A percentile compares a stretch with the other conserved stretches of the same genome.
phyloP scores from a whole-genome alignment of 2,329 filamentous ascomycete genomes.

The Fusarium subglutinans region DNA sequence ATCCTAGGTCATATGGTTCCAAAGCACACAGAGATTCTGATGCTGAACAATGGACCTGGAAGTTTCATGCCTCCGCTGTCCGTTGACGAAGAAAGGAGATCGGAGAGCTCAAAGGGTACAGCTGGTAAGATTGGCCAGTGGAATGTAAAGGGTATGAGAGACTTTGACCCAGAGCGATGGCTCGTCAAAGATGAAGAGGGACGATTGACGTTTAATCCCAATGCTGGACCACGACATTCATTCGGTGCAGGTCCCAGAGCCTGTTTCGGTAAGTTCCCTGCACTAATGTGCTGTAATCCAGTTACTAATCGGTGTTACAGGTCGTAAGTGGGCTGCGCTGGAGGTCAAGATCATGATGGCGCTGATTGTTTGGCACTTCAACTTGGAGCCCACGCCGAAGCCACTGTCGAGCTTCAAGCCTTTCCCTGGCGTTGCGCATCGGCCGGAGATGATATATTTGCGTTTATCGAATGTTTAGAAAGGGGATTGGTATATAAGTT shows the following conservation, averaged over 20 bases:
- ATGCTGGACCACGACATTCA: not conserved
- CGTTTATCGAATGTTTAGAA: not conserved
- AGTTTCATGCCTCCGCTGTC: not conserved
- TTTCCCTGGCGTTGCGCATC: not conserved
- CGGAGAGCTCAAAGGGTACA: not conserved
- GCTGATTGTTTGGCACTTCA: not conserved
- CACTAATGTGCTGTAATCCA: accelerated
- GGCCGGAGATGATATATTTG: not conserved
- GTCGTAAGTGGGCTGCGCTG: not conserved
- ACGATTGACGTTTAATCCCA: not conserved
- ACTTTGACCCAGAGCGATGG: not conserved
- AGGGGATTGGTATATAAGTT: not conserved
- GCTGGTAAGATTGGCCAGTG: not conserved
- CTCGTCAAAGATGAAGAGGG: not conserved
- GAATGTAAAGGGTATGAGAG: not conserved
- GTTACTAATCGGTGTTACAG: not conserved
- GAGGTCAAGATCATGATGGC: not conserved
- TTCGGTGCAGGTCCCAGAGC: not conserved
- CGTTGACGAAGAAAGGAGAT: not conserved
- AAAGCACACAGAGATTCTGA: not conserved
- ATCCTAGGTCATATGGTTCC: not conserved
- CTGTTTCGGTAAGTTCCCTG: not conserved
- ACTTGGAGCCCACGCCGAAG: not conserved
- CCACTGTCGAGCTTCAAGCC: not conserved
- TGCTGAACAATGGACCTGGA: not conserved